A percentile compares a stretch with the other conserved stretches of the same genome.
phyloP scores from a whole-genome alignment of 2,329 filamentous ascomycete species.

The Colletotrichum spaethianum region DNA sequence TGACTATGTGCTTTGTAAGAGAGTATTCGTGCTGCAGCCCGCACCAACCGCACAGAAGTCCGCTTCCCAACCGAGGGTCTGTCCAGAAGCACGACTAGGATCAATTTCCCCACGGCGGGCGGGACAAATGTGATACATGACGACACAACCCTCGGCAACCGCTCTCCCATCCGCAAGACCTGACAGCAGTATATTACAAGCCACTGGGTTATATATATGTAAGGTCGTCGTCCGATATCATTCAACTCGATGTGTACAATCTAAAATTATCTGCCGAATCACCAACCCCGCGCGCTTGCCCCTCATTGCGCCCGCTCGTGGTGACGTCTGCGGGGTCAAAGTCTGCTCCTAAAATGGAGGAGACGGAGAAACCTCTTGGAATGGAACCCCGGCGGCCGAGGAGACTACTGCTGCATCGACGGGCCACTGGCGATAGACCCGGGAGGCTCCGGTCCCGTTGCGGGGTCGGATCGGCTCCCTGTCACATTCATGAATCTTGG shows the following conservation, averaged over 20 bases:
- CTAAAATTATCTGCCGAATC: conserved; percentile 16
- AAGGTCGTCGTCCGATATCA: conserved; percentile 15
- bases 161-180: neutral
- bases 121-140: neutral
- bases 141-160: neutral
- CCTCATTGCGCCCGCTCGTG: neutral
- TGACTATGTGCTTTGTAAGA: neutral
- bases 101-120: neutral
- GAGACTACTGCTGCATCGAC: neutral
- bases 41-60: neutral
- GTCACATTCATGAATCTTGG: neutral
- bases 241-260: neutral
- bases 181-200: no score
- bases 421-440: neutral
- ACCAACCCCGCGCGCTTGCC: conserved; percentile 31
- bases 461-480: conserved; percentile 8
- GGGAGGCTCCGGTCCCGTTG: neutral
- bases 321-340: conserved; percentile 31
- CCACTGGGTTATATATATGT: neutral
- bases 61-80: neutral
- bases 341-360: conserved; percentile 4
- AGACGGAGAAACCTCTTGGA: neutral
- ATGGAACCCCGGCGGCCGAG: conserved; percentile 9
- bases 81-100: neutral
- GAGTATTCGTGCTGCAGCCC: neutral